Evolutionary conservation across 495 filamentous ascomycete genomes (phyloP), one percentile per base, ranked within the genome.

Genomic region (Penicillium simplicissimum): DNA sequence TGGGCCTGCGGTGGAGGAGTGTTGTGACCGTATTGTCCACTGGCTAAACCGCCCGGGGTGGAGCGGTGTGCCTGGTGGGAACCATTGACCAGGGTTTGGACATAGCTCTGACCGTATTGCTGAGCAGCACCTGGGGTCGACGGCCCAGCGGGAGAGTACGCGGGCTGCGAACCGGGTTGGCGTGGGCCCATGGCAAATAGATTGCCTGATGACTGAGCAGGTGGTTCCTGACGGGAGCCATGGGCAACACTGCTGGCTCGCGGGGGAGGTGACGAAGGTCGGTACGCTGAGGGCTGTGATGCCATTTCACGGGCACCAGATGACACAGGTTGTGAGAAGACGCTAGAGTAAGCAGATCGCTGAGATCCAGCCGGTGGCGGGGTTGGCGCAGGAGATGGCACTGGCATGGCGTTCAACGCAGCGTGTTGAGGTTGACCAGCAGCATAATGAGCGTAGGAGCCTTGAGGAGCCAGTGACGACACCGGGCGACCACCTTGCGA

Each of bases 321-420:
- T 8, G 56, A 33, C 4, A 62, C 56, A 31, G 63, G 59, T 55
- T 76, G 72, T 0, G 73, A 66, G n/a, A 74, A 72, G 15, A 75
- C 70, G 62, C 65, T 68, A 19, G 73, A 69, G 61, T 80, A 81
- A 3, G 67, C 48, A 4, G 66, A 64, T 47, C 77, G 72, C 40
- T 79, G 77, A 31, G 73, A 64, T 10, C 67, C 63, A 33, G 71
- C 69, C n/a, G 73, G 63, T 28, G 69, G 76, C 5, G 79, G 76
- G 9, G 78, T 79, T 8, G 77, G 74, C 1, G 74, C 75, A 14
- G 78, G 72, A 8, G 77, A 77, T 13, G 75, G 76, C 3, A 67
- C 70, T 17, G 71, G 59, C 51, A 74, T 65, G 38, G 65, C 69
- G 49, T 67, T 64, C 62, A 76, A 52, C 6, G 70, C 67, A 13